Base-by-base conservation (phyloP, 352 stramenopile species). In the Aphanomyces astaci region DNA sequence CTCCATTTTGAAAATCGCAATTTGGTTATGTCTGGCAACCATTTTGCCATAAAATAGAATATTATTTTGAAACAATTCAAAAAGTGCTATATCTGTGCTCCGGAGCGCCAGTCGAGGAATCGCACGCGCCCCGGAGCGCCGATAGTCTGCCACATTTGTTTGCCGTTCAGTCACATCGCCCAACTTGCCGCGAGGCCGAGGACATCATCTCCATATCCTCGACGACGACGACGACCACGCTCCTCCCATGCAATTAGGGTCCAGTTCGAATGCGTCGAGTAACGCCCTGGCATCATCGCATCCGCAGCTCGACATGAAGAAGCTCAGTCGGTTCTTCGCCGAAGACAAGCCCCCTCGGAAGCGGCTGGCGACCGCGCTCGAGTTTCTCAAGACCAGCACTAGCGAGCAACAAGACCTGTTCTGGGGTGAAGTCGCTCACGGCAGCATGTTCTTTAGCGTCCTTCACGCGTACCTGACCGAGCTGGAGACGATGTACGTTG, bases 311-410 rank as follows among this genome's bases (percentile, higher is more conserved):
- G 84, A 90, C 48, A 74, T 88, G 40, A 92, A 93, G 79, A 85
- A 86, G 10, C 79, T 95, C 36, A 81, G 80, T 64, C 92, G 92
- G 74, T 95, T 95, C 81, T 95, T 86, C 66, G 81, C 84, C 25
- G 71, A 84, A 36, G 87, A 94, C 71, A 82, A 86, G 0, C 84
- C 86, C 28, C 85, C 85, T 28, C 85, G 87, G 60, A 95, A 95
- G 77, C 85, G 87, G 5, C 74, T 95, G 68, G 82, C 81, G 64
- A 93, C 81, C 40, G 69, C 92, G 59, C 73, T 95, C 62, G 87
- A 95, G 66, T 95, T 91, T 72, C 76, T 95, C 31, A 90, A 91
- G 75, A 81, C 77, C 25, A 72, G 79, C 0, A 74, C 70, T 5
- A 22, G 48, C 69, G 24, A 36, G 19, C n/a, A 74, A 49, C 74